Conservation (phyloP, 2,329 filamentous ascomycete species). For the Pestalotiopsis sp. region DNA sequence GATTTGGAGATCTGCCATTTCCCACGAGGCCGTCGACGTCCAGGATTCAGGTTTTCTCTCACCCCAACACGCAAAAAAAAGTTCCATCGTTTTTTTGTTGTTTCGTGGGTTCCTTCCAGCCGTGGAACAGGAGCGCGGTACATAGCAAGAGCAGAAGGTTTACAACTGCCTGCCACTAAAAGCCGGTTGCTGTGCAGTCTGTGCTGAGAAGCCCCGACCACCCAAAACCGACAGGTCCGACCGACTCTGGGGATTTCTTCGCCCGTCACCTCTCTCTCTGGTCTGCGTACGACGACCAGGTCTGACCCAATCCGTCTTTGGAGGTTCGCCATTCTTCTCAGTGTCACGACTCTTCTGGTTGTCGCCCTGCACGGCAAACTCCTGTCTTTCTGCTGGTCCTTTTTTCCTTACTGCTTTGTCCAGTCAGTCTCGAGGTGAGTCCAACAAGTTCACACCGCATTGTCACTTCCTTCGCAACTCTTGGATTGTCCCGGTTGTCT, state of each 20-base stretch:
- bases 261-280: not conserved
- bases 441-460: not conserved
- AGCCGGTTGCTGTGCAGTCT: slow-evolving; percentile 10
- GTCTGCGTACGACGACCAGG: not conserved
- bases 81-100: not conserved
- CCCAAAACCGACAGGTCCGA: not conserved
- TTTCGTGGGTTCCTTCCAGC: not conserved
- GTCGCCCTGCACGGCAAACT: not conserved
- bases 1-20: slow-evolving; percentile 19
- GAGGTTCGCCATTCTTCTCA: not conserved
- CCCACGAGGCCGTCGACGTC: slow-evolving; percentile 23
- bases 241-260: not conserved
- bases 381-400: not conserved
- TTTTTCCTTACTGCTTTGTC: slow-evolving; percentile 1
- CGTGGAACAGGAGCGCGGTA: not conserved
- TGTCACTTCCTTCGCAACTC: not conserved
- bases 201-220: slow-evolving; percentile 4
- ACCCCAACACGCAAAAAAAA: not conserved
- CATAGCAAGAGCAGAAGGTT: not conserved
- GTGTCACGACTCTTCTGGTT: not conserved
- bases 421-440: slow-evolving; percentile 5
- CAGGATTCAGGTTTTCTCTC: slow-evolving; percentile 24
- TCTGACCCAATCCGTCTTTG: not conserved
- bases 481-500: not conserved
- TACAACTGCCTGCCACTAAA: slow-evolving; percentile 6